Evolutionary conservation across 768 basidiomycete species (phyloP).

Genomic region (Lactarius indigo): DNA sequence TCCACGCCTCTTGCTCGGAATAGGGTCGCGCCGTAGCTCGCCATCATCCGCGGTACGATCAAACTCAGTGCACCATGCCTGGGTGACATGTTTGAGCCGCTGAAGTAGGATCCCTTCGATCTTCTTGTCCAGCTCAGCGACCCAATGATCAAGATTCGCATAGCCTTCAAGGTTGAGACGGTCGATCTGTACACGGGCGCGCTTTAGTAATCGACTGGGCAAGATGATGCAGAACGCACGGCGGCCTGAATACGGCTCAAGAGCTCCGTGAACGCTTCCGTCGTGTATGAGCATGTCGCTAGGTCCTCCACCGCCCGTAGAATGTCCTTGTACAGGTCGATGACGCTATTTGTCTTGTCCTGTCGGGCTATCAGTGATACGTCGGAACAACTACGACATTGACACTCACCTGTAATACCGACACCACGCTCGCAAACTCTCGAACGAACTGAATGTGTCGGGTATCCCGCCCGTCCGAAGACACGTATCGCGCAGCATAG

Average conservation of each 20-base stretch:
- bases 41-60: constrained; percentile 65
- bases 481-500: constrained; percentile 72
- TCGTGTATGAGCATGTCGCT: constrained; percentile 77
- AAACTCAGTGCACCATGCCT: constrained; percentile 88
- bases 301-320: constrained; percentile 83
- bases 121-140: constrained; percentile 54
- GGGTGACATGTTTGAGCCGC: constrained; percentile 72
- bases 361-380: constrained; percentile 29
- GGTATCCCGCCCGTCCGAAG: constrained; percentile 78
- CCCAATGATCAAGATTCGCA: constrained; percentile 63
- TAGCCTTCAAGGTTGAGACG: constrained; percentile 94
- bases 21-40: constrained; percentile 52
- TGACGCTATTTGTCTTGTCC: constrained; percentile 94
- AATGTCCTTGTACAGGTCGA: constrained; percentile 88
- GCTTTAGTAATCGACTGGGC: background rate
- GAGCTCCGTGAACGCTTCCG: constrained; percentile 77
- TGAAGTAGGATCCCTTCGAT: constrained; percentile 80
- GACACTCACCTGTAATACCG: constrained; percentile 70
- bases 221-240: constrained; percentile 42
- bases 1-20: constrained; percentile 58
- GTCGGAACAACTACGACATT: background rate
- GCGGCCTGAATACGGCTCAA: constrained; percentile 80
- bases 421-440: constrained; percentile 92
- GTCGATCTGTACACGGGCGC: constrained; percentile 60
- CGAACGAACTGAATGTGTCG: constrained; percentile 91